Base-by-base conservation (phyloP, 345 rosid genomes). In the Rhizophora mangle region DNA sequence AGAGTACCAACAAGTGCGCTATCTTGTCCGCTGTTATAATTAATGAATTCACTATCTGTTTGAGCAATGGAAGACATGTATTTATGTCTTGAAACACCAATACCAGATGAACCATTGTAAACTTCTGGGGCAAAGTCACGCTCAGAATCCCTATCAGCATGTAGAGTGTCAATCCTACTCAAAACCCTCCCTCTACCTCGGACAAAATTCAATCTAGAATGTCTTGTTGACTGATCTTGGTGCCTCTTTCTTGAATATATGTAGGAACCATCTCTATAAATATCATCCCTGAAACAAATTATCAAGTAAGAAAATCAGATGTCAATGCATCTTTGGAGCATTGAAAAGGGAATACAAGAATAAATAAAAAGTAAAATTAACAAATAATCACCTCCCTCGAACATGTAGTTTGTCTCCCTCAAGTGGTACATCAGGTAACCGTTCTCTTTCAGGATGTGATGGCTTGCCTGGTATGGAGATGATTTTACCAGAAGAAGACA, bases 361-460 rank as follows among this genome's bases (percentile, higher is more conserved):
- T 67, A 68, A 69, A 49, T 46, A 36, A 31, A 2, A 49, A 67
- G 29, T 39, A 34, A 34, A 34, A 34, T 60, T 54, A 69, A 73
- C 71, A 57, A 78, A 80, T 81, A 77, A 82, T 88, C 89, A 93
- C 96, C 98, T 87, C 85, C 87, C 91, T 87, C 85, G 85, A 69
- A 68, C 73, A 66, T 73, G 76, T 63, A 81, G 71, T 74, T 71
- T 84, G 53, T 80, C 85, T 36, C 77, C 82, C 60, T 84, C 91
- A 67, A 81, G 74, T 27, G 87, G 72, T 64, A 80, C 73, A 83
- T 88, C 87, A 74, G 85, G 83, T 64, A 85, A 70, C 73, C 89
- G 82, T 8, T 83, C 92, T 78, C 90, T 81, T 58, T 76, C 90
- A 72, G 63, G 69, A 67, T 52, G 81, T 13, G 80, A 66, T 31